Base-by-base conservation (phyloP, 768 basidiomycete species). In the Tricholomella constricta region DNA sequence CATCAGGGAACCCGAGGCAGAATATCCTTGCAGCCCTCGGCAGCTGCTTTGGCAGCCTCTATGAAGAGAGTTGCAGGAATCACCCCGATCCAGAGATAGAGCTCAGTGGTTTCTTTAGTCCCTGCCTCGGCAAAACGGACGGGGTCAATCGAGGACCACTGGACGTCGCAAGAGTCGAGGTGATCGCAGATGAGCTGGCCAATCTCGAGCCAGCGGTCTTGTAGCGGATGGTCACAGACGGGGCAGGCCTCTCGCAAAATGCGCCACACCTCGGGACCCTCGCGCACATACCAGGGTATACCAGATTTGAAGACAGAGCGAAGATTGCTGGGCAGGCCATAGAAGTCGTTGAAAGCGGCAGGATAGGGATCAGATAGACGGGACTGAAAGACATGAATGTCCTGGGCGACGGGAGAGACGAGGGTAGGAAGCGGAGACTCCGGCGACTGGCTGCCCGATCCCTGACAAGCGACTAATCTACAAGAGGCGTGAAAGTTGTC, bases 31-130 rank as follows among this genome's bases (percentile, higher is more conserved):
- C 60, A 51, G 50, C 35, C 45, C 8, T 36, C 44, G 37, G 69
- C 71, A 23, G 63, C 65, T 12, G 38, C 59, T 40, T 56, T 40
- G 45, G 73, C 74, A 37, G 29, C 52, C 3, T 66, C 58, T 60
- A 46, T 56, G 56, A 54, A 32, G 55, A 73, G 59, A 44, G 71
- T 55, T 10, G 32, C 26, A 31, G 72, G 72, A 45, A 45, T 50
- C 12, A 75, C 70, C 15, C 73, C 68, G 7, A 75, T 52, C 60
- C 54, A 65, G n/a, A 72, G 46, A 44, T 67, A n/a, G 40, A 66
- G 45, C 6, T 55, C 51, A 51, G 59, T 51, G n/a, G 25, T 8
- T 48, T 48, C 63, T 64, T 56, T 42, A n/a, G n/a, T 56, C n/a
- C n/a, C 62, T 8, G 51, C 62, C 9, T 67, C 46, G 57, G 71